Base-by-base conservation (phyloP, 2,329 filamentous ascomycete genomes). In the Aspergillus sclerotialis region DNA sequence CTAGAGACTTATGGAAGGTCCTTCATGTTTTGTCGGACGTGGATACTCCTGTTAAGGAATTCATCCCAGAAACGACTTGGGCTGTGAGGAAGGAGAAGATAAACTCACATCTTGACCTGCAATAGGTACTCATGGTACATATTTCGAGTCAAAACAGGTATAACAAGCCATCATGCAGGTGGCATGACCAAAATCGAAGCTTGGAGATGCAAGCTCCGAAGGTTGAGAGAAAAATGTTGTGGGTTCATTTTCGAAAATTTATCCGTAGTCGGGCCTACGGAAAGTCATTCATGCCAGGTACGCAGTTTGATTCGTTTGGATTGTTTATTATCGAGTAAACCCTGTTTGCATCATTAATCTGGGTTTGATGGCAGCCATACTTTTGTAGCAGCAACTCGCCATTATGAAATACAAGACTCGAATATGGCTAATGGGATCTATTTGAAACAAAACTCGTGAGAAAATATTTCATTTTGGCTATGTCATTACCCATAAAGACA, bases 1-100 rank as follows among this genome's bases (percentile, higher is more conserved):
- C 64, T 74, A 73, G 63, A 73, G 64, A 49, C 30, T 46, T 46
- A 34, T 64, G 51, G 51, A 52, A 54, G 54, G 55, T 72, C 71
- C 72, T 68, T 68, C 71, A 75, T 55, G 61, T 60, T 46, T 54
- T 65, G 62, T 75, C 70, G 72, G 72, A 68, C 60, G 74, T 75
- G 71, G 71, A 75, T 74, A 45, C 36, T 74, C 70, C 73, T 72
- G 61, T 51, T 43, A 54, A 51, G 58, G 63, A 62, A 45, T 46
- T 72, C 67, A 60, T 70, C 58, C 47, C 42, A 30, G 23, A 37
- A 37, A 23, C 6, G n/a, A 7, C 21, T 24, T 18, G 16, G 15
- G 28, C 19, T 10, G 18, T 32, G 18, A 12, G 33, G 7, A 25
- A n/a, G 30, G 25, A 18, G 7, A 14, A 32, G 30, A 27, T 24